A percentile compares a stretch with the other conserved stretches of the same genome.
phyloP scores from a whole-genome alignment of 495 filamentous ascomycete species.

The Xanthoparmelia taractica region DNA sequence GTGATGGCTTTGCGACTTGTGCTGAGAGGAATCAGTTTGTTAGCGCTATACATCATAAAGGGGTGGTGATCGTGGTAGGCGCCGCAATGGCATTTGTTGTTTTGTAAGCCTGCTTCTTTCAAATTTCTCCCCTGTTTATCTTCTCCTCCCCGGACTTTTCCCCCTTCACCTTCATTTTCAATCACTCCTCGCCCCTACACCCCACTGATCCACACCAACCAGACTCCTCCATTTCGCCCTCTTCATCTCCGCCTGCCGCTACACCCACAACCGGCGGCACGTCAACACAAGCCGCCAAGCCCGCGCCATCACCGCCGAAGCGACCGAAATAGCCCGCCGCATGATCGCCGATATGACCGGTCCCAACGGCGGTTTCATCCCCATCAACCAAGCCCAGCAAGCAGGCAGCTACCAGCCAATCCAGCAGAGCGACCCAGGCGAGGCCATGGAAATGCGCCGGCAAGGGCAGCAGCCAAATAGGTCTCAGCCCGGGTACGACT shows the following conservation, averaged over 20 bases:
- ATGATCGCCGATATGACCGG: constrained; percentile 20
- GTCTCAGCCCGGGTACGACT: neutral
- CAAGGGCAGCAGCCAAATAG: neutral
- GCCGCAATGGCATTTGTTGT: constrained; percentile 5
- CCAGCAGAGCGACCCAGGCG: neutral
- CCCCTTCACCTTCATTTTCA: neutral
- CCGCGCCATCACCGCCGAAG: constrained; percentile 10
- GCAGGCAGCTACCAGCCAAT: neutral
- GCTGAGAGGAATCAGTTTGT: neutral
- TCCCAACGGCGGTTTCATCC: constrained; percentile 8
- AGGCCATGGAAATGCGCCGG: neutral
- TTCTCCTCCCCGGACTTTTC: neutral
- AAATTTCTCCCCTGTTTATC: neutral
- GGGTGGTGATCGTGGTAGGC: constrained; percentile 9
- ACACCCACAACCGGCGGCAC: constrained; percentile 23
- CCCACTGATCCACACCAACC: neutral
- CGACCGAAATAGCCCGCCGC: constrained; percentile 7
- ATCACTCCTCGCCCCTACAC: too few species aligned
- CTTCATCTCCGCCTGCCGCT: constrained; percentile 34
- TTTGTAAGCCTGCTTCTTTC: neutral
- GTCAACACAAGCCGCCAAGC: neutral
- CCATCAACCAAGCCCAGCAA: neutral
- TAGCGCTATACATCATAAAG: neutral
- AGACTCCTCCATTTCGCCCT: constrained; percentile 29
- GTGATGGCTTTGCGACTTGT: neutral